Base-by-base conservation (phyloP, 352 stramenopile species). In the Blastocystis sp. region DNA sequence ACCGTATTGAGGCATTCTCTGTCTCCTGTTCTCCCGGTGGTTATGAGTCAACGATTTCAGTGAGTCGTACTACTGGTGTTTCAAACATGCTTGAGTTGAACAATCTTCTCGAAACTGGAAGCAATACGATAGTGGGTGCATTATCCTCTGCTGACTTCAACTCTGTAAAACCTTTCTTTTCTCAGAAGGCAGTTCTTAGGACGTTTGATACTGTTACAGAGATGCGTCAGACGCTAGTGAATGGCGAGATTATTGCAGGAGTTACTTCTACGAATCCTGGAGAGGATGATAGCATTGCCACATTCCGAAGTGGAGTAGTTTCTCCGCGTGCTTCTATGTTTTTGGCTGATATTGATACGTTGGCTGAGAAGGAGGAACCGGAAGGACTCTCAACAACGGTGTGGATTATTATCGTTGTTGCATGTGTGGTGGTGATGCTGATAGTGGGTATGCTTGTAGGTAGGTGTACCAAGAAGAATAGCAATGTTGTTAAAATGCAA, bases 141-240 rank as follows among this genome's bases (percentile, higher is more conserved):
- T 43, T 88, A 18, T 88, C 76, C 34, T 26, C 76, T 68, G 76
- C 59, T 24, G 76, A 88, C 50, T 88, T 88, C 43, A 88, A 75
- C 47, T 30, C 76, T 3, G 76, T 88, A 20, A 76, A 88, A 26
- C 59, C 76, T 0, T 73, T 88, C 64, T 24, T 88, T 8, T 63
- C 45, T 43, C 3, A 54, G 2, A 76, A 59, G 24, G 76, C 64
- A 3, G 16, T 54, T 6, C 76, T 56, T 20, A 34, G 39, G 34
- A 62, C 26, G 20, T 76, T 88, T 45, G 59, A 76, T 26, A 54
- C 34, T 16, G 76, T 76, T 16, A 45, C 26, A 16, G 54, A 78
- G 7, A 73, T 88, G 59, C 76, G 64, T 45, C 20, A 73, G 26
- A 56, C 55, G 30, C 47, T 88, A 43, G 30, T 88, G 8, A 88